These are phyloP conservation scores for Candida nonsorbophila DNA, from an alignment of 805 yeast species.

Conservation along the genomic window DNA sequence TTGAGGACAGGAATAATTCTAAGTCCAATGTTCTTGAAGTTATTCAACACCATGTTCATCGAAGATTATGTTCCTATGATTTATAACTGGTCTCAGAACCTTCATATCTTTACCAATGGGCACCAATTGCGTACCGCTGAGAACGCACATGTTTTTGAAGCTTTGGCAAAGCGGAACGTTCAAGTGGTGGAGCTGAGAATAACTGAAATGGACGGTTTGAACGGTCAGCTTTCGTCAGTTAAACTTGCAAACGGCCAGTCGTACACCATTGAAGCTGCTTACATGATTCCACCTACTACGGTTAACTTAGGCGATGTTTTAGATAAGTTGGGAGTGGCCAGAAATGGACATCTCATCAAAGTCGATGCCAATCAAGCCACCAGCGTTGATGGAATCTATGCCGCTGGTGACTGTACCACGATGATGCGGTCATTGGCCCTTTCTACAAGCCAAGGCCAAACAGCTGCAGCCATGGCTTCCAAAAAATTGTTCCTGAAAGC, in stretches of 20 bases:
- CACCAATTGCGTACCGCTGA: not conserved
- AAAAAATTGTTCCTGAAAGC: no score
- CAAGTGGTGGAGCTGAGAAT: not conserved
- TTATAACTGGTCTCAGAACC: not conserved
- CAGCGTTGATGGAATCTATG: slow-evolving; percentile 5
- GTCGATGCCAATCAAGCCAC: slow-evolving; percentile 4
- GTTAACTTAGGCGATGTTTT: not conserved
- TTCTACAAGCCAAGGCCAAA: slow-evolving; percentile 8
- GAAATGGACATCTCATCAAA: slow-evolving; percentile 2
- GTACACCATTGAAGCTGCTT: not conserved
- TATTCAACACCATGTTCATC: not conserved
- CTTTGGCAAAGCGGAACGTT: not conserved
- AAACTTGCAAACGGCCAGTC: not conserved
- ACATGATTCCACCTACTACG: not conserved
- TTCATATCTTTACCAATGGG: not conserved
- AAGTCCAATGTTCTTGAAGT: no score
- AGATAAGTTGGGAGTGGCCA: not conserved
- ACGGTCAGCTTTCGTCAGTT: not conserved
- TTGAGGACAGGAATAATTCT: slow-evolving; percentile 6
- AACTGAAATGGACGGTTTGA: not conserved
- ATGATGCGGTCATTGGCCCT: slow-evolving; percentile 3
- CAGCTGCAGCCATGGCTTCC: not conserved
- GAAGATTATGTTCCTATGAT: not conserved
- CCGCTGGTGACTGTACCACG: slow-evolving; percentile 6
- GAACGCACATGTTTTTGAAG: no score